phyloP scores from a whole-genome alignment of 2,329 filamentous ascomycete genomes.

The Alternaria triticimaculans region DNA sequence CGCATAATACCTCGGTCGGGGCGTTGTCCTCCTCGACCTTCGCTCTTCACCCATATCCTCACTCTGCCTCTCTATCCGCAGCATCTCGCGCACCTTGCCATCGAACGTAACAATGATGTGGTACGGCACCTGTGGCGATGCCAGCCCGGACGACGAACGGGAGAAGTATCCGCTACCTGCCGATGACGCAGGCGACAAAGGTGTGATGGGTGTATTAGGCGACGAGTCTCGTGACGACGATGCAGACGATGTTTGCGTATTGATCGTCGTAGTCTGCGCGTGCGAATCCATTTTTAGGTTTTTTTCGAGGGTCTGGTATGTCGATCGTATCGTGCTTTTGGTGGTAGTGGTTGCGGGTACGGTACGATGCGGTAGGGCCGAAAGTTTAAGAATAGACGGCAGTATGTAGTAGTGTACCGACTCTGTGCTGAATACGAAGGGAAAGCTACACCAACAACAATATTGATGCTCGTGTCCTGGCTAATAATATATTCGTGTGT shows the following conservation, averaged over 20 bases:
- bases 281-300: constrained; percentile 4
- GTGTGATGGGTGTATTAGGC: constrained; percentile 4
- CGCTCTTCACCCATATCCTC: constrained; percentile 8
- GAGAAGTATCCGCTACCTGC: constrained; percentile 4
- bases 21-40: neutral
- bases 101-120: constrained; percentile 39
- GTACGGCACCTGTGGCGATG: constrained; percentile 27
- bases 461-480: neutral
- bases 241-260: neutral
- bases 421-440: neutral
- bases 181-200: constrained; percentile 11
- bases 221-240: constrained; percentile 4
- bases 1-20: constrained; percentile 21
- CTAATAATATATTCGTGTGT: neutral
- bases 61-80: constrained; percentile 25
- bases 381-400: neutral
- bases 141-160: constrained; percentile 12
- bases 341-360: neutral
- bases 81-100: constrained; percentile 35
- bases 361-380: neutral
- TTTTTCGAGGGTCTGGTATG: neutral
- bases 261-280: neutral
- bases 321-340: neutral
- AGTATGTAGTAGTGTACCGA: neutral
- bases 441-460: neutral